These are phyloP conservation scores for Fusarium nurragi DNA, from an alignment of 2,329 filamentous ascomycete species.

Conservation along the genomic window DNA sequence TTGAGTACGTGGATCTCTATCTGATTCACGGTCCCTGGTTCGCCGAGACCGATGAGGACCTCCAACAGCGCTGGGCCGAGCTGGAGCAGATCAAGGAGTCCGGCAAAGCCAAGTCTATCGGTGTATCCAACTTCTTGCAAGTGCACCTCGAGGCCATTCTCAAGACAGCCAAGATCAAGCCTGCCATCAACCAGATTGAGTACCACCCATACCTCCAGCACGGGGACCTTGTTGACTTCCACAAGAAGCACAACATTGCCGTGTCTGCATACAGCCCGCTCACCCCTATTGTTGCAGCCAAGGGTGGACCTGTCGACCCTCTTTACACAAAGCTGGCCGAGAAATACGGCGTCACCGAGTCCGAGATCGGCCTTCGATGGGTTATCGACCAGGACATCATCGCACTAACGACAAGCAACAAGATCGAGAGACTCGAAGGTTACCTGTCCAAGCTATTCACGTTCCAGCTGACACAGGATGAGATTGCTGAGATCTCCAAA, in stretches of 20 bases:
- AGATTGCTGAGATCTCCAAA: constrained; percentile 65
- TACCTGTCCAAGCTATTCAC: constrained; percentile 60
- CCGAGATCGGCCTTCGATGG: constrained; percentile 69
- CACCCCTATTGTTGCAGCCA: constrained; percentile 57
- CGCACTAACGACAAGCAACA: constrained; percentile 68
- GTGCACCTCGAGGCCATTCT: constrained; percentile 65
- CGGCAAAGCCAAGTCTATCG: constrained; percentile 74
- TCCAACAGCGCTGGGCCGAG: constrained; percentile 69
- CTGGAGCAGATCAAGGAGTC: constrained; percentile 73
- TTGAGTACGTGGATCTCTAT: constrained; percentile 79
- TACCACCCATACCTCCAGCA: constrained; percentile 80
- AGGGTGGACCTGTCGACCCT: constrained; percentile 63
- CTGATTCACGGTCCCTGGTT: constrained; percentile 69
- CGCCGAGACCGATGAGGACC: constrained; percentile 56
- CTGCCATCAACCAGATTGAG: constrained; percentile 84
- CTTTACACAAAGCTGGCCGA: constrained; percentile 60
- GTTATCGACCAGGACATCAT: constrained; percentile 67
- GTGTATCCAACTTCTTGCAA: constrained; percentile 78
- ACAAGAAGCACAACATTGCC: constrained; percentile 66
- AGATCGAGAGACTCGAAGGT: constrained; percentile 64
- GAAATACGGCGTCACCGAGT: constrained; percentile 67
- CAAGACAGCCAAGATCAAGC: constrained; percentile 67
- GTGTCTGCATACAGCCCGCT: constrained; percentile 66
- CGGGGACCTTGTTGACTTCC: constrained; percentile 65
- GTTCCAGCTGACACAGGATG: constrained; percentile 68